Evolutionary conservation across 352 stramenopile species (phyloP), one percentile per base, ranked within the genome.

Genomic region (Ophiocytium majus): DNA sequence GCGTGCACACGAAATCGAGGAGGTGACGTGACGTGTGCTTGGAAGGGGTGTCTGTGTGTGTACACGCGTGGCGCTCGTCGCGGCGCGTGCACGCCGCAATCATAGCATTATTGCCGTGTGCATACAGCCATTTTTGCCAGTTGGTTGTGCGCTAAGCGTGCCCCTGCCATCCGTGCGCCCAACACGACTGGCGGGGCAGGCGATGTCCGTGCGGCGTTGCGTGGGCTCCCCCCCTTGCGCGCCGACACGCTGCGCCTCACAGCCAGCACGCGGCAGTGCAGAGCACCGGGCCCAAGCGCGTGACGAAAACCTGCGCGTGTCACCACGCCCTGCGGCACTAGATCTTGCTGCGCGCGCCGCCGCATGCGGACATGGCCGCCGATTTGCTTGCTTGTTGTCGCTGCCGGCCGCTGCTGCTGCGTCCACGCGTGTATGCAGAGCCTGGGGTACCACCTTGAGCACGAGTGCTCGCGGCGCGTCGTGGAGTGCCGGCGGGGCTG

Each of bases 401-500:
- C n/a, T n/a, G n/a, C n/a, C n/a, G n/a, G n/a, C n/a, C n/a, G n/a
- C n/a, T n/a, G n/a, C n/a, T n/a, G n/a, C n/a, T n/a, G n/a, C n/a
- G n/a, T n/a, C n/a, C n/a, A n/a, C n/a, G n/a, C n/a, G n/a, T n/a
- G n/a, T n/a, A 34, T 17, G 31, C 64, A 76, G 64, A 37, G 17
- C 31, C 5, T 76, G 64, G 31, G 5, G 5, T 76, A 76, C 34
- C 64, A 76, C 64, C 34, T 76, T 5, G 64, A 76, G 64, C 5
- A 17, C 64, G 34, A 34, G 31, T 90, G 87, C 83, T 5, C 34
- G n/a, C 10, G 79, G 23, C 63, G 85, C 0, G 19, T 74, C 0
- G 80, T 88, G 10, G 0, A 10, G 1, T 90, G 87, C 71, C 83
- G 63, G 0, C 83, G 80, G 28, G 83, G 83, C 14, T 86, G 83